Percentiles rank a stretch among this genome's conserved stretches.
Evolutionary conservation across 2,329 filamentous ascomycete species (phyloP).

Genomic region (Fusarium compactum): DNA sequence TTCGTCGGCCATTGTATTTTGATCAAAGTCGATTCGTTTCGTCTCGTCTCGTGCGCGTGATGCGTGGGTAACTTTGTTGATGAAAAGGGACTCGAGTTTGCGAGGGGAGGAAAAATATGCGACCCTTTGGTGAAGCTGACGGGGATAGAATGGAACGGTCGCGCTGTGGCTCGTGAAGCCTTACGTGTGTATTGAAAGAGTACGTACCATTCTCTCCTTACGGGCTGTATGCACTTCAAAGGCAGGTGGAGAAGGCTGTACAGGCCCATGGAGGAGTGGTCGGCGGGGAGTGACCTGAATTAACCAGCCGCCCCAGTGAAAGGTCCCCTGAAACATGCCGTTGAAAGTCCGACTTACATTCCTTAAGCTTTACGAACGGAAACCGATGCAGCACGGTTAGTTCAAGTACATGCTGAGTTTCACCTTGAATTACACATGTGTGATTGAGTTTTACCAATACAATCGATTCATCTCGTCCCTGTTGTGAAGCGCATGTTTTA

Average conservation of each 20-base stretch:
- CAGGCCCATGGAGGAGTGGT: slow-evolving; percentile 2
- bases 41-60: slow-evolving; percentile 6
- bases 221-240: background rate
- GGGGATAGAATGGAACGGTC: slow-evolving; percentile 32
- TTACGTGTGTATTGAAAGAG: slow-evolving; percentile 26
- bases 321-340: slow-evolving; percentile 12
- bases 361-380: background rate
- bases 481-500: background rate
- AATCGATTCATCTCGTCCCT: background rate
- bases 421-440: background rate
- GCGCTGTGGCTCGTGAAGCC: slow-evolving; percentile 36
- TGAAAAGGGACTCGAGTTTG: slow-evolving; percentile 8
- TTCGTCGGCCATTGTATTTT: slow-evolving; percentile 61
- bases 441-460: background rate
- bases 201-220: slow-evolving; percentile 15
- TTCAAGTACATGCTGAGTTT: background rate
- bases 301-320: background rate
- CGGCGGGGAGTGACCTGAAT: background rate
- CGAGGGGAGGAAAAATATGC: slow-evolving; percentile 25
- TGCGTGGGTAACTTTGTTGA: slow-evolving; percentile 32
- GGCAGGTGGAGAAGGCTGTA: slow-evolving; percentile 8
- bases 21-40: slow-evolving; percentile 29
- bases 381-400: background rate
- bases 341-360: background rate
- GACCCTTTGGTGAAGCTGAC: slow-evolving; percentile 34